phyloP scores from a whole-genome alignment of 1,284 basidiomycete genomes.

The Ceratobasidium sp. region DNA sequence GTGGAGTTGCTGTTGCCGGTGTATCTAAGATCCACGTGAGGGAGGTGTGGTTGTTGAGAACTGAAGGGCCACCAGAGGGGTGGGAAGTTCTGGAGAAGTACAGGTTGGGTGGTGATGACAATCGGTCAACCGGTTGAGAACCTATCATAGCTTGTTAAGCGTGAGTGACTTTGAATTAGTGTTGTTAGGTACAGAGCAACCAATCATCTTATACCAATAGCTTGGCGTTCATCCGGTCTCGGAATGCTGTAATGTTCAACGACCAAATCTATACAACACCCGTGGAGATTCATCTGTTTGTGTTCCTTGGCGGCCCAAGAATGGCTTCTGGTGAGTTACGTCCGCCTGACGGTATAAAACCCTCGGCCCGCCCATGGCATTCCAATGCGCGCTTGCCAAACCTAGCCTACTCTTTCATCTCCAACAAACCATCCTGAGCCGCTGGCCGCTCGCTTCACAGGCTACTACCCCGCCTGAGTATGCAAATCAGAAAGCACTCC shows the following conservation, averaged over 20 bases:
- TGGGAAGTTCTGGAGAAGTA: constrained; percentile 44
- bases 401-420: background rate
- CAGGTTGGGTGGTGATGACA: constrained; percentile 23
- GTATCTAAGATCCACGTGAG: constrained; percentile 40
- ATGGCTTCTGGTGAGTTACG: background rate
- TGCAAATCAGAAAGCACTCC: too few relatives aligned
- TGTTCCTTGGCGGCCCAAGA: background rate
- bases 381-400: background rate
- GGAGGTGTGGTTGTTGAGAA: constrained; percentile 43
- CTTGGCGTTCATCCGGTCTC: background rate
- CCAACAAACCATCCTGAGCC: background rate
- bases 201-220: too few relatives aligned
- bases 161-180: background rate
- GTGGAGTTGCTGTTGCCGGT: constrained; percentile 36
- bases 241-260: background rate
- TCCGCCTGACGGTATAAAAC: background rate
- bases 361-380: too few relatives aligned
- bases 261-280: background rate
- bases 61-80: constrained; percentile 41
- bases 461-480: background rate
- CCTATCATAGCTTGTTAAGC: background rate
- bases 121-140: background rate
- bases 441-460: constrained; percentile 14
- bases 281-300: background rate
- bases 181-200: background rate